These are phyloP conservation scores for Rhodamnia rubescens DNA, from an alignment of 345 rosid species.

Conservation along the genomic window DNA sequence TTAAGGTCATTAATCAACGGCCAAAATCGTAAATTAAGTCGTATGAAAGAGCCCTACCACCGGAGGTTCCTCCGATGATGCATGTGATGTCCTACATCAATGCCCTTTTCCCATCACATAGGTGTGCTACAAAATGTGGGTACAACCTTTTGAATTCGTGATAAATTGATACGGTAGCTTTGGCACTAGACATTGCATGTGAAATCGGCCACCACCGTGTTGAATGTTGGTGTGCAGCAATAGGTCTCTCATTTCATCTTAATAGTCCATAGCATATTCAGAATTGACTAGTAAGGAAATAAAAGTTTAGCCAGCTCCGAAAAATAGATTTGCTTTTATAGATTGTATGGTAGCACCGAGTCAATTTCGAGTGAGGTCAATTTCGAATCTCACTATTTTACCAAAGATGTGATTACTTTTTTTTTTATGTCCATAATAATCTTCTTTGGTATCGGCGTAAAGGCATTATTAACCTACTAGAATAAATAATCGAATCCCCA, in stretches of 20 bases:
- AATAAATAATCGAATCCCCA: background rate
- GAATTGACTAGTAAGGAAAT: background rate
- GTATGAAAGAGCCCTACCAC: too few relatives aligned
- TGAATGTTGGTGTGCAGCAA: background rate
- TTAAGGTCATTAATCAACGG: background rate
- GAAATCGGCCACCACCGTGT: background rate
- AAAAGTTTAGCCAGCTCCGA: background rate
- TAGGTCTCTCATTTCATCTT: background rate
- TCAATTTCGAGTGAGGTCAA: background rate
- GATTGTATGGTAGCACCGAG: background rate
- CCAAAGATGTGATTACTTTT: background rate
- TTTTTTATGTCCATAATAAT: background rate
- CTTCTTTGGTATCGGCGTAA: background rate
- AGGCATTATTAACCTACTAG: background rate
- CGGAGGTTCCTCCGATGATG: too few relatives aligned
- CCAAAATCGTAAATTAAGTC: background rate
- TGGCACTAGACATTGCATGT: background rate
- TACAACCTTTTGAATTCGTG: background rate
- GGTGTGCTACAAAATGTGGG: background rate
- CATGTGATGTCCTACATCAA: background rate
- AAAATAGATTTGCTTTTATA: background rate
- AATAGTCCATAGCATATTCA: background rate
- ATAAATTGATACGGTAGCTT: too few relatives aligned
- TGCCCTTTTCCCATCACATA: background rate
- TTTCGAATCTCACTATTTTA: background rate